Evolutionary conservation across 2,329 filamentous ascomycete species (phyloP).

Genomic region (Basipetospora chlamydospora): DNA sequence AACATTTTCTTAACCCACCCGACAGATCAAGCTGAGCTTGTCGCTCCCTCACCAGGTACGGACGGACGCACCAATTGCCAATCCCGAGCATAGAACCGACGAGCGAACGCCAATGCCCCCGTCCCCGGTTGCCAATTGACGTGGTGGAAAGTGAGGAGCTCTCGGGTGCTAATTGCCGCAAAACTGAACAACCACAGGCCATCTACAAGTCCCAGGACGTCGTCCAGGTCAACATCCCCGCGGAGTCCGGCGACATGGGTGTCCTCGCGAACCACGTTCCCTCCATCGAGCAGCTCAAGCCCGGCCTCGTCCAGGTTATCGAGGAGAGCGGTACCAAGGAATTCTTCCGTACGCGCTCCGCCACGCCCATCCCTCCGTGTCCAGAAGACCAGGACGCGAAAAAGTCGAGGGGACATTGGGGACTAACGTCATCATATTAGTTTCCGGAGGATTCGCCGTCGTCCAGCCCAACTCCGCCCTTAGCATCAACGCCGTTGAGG

Average conservation of each 20-base stretch:
- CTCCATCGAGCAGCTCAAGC: conserved; percentile 97
- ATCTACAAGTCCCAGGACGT: conserved; percentile 55
- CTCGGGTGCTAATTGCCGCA: conserved; percentile 34
- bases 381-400: too few species aligned
- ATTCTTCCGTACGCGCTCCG: conserved; percentile 80
- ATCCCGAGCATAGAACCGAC: too few species aligned
- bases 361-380: too few species aligned
- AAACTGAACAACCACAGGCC: conserved; percentile 34
- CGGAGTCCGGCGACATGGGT: conserved; percentile 98
- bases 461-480: conserved; percentile 89
- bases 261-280: conserved; percentile 98
- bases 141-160: background rate
- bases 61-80: conserved; percentile 7
- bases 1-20: conserved; percentile 9
- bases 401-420: too few species aligned
- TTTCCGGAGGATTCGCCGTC: conserved; percentile 91
- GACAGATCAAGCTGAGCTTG: conserved; percentile 89
- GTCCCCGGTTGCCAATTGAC: background rate
- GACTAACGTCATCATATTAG: too few species aligned
- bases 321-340: conserved; percentile 92
- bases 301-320: conserved; percentile 85
- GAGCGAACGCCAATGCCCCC: too few species aligned
- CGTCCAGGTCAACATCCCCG: conserved; percentile 97
- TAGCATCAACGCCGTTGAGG: conserved; percentile 98
- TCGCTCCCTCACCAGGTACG: conserved; percentile 96